Evolutionary conservation across 768 basidiomycete species (phyloP).

Genomic region (Mycena maculata): DNA sequence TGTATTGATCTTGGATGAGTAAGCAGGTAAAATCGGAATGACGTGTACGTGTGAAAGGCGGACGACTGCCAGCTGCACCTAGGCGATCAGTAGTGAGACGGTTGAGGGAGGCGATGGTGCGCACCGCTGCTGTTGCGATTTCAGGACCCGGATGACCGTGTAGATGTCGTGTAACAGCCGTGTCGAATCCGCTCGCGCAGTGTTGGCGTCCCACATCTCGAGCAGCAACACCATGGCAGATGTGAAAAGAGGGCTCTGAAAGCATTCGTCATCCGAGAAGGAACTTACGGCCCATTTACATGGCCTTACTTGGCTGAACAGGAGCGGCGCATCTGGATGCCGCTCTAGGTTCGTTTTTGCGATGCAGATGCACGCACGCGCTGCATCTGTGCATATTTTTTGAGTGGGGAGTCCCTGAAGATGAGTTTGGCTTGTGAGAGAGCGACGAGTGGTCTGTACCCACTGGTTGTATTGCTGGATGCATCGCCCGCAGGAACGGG

Average conservation of each 20-base stretch:
- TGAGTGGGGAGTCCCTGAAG: constrained; percentile 61
- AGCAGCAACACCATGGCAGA: constrained; percentile 1
- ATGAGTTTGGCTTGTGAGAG: too few species aligned
- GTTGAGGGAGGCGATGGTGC: background rate
- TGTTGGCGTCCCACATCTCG: background rate
- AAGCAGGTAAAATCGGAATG: background rate
- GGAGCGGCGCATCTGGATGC: constrained; percentile 23
- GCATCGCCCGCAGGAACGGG: background rate
- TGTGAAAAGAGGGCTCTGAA: constrained; percentile 6
- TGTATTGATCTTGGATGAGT: too few species aligned
- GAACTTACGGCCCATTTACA: too few species aligned
- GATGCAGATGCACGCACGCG: constrained; percentile 67
- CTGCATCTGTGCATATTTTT: constrained; percentile 73
- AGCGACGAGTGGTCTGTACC: background rate
- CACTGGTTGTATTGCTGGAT: background rate
- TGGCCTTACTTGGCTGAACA: constrained; percentile 16
- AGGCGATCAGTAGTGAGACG: background rate
- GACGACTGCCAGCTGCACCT: background rate
- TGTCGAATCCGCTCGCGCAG: background rate
- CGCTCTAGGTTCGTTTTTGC: constrained; percentile 54
- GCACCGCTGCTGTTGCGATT: background rate
- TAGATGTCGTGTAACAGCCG: background rate
- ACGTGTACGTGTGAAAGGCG: background rate
- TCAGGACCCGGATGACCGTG: background rate
- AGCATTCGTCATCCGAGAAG: background rate